These are phyloP conservation scores for Pseudoturritis turrita DNA, from an alignment of 345 rosid species.

Conservation along the genomic window DNA sequence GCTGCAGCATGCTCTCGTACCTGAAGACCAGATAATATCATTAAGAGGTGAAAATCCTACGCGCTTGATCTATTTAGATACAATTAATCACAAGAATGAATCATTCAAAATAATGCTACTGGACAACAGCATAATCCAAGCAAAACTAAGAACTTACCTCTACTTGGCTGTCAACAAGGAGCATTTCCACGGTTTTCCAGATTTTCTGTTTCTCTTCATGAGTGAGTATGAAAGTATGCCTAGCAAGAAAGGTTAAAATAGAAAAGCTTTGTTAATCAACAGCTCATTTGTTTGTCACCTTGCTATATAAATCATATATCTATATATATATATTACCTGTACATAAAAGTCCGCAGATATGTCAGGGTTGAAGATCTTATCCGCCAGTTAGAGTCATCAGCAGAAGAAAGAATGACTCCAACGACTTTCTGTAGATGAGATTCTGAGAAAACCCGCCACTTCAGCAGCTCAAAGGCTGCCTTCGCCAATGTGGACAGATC, in stretches of 20 bases:
- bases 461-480: conserved; percentile 89
- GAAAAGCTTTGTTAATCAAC: neutral
- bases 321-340: conserved; percentile 50
- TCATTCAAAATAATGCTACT: neutral
- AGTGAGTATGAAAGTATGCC: conserved; percentile 87
- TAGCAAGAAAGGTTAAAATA: conserved; percentile 27
- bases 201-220: conserved; percentile 63
- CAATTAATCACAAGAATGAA: neutral
- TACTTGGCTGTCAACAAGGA: conserved; percentile 90
- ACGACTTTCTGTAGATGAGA: conserved; percentile 80
- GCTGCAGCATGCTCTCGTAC: conserved; percentile 99
- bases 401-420: conserved; percentile 62
- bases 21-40: conserved; percentile 35
- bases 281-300: conserved; percentile 4
- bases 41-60: neutral
- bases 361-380: conserved; percentile 92
- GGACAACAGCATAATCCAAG: neutral
- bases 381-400: conserved; percentile 88
- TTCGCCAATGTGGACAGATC: conserved; percentile 93
- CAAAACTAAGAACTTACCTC: conserved; percentile 56
- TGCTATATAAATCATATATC: conserved; percentile 3
- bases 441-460: conserved; percentile 83
- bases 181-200: conserved; percentile 77
- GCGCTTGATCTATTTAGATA: neutral
- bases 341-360: conserved; percentile 90